A percentile compares a stretch with the other conserved stretches of the same genome.
phyloP scores from a whole-genome alignment of 345 rosid species.

The Populus nigra region DNA sequence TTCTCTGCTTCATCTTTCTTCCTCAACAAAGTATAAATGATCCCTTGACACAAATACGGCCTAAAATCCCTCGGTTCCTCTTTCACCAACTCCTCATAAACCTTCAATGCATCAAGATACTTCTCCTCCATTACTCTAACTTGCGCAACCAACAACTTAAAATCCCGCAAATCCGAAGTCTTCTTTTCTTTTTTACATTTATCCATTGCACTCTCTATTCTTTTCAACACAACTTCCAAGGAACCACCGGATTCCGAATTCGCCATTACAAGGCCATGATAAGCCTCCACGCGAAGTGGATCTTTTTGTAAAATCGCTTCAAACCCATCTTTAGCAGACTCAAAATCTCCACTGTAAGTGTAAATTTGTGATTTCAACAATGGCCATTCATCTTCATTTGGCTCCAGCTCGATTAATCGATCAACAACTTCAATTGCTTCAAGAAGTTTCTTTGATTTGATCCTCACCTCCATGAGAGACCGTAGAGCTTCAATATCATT shows the following conservation, averaged over 20 bases:
- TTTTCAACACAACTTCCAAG: conserved; percentile 44
- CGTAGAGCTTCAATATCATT: conserved; percentile 49
- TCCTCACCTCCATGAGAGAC: conserved; percentile 63
- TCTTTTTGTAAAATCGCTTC: conserved; percentile 68
- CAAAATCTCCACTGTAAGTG: conserved; percentile 57
- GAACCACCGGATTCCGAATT: conserved; percentile 50
- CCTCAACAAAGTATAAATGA: conserved; percentile 68
- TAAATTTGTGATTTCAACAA: conserved; percentile 63
- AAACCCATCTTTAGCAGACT: conserved; percentile 48
- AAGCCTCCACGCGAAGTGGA: conserved; percentile 80
- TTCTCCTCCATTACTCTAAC: conserved; percentile 67
- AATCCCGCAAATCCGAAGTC: conserved; percentile 61
- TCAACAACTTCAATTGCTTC: conserved; percentile 59
- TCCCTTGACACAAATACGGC: conserved; percentile 88
- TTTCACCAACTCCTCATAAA: conserved; percentile 71
- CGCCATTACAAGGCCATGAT: conserved; percentile 77
- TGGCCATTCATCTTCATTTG: conserved; percentile 74
- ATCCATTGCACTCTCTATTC: conserved; percentile 66
- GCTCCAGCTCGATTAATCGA: conserved; percentile 68
- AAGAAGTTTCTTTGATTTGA: conserved; percentile 55
- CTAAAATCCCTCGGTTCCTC: conserved; percentile 94
- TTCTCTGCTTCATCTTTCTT: conserved; percentile 82
- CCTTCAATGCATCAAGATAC: conserved; percentile 66
- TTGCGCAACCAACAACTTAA: conserved; percentile 76
- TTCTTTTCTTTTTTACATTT: conserved; percentile 72